A percentile compares a stretch with the other conserved stretches of the same genome.
phyloP scores from a whole-genome alignment of 768 basidiomycete species.

The Hebeloma cylindrosporum region DNA sequence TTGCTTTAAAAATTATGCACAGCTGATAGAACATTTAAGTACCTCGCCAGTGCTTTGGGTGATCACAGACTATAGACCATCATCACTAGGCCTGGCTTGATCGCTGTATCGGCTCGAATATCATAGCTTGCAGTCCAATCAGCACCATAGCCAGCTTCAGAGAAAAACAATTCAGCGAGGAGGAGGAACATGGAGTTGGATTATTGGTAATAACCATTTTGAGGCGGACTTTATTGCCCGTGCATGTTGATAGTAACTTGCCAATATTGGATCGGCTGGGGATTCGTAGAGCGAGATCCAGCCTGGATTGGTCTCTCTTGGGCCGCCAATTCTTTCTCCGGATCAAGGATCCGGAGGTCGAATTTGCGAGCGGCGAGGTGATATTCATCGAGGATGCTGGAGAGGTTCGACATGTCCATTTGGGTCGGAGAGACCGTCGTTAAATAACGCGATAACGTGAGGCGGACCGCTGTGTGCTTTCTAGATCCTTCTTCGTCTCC shows the following conservation, averaged over 20 bases:
- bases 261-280: constrained; percentile 7
- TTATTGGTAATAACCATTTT: too few species aligned
- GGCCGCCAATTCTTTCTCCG: constrained; percentile 23
- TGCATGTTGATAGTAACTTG: constrained; percentile 31
- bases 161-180: not conserved
- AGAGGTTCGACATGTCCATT: constrained; percentile 23
- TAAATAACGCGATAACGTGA: constrained; percentile 31
- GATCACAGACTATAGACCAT: constrained; percentile 39
- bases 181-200: too few species aligned
- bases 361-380: constrained; percentile 24
- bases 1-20: constrained; percentile 8
- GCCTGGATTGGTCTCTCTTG: constrained; percentile 12
- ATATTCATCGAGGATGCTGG: constrained; percentile 25
- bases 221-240: constrained; percentile 34
- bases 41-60: constrained; percentile 41
- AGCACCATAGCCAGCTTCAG: constrained; percentile 10
- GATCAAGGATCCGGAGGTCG: constrained; percentile 25
- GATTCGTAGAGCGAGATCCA: not conserved
- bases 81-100: constrained; percentile 24
- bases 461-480: constrained; percentile 24
- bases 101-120: constrained; percentile 41
- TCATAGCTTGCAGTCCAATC: constrained; percentile 39
- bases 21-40: constrained; percentile 6
- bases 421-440: constrained; percentile 27
- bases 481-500: constrained; percentile 22